phyloP scores from a whole-genome alignment of 768 basidiomycete genomes.

The Auriscalpium orientale region DNA sequence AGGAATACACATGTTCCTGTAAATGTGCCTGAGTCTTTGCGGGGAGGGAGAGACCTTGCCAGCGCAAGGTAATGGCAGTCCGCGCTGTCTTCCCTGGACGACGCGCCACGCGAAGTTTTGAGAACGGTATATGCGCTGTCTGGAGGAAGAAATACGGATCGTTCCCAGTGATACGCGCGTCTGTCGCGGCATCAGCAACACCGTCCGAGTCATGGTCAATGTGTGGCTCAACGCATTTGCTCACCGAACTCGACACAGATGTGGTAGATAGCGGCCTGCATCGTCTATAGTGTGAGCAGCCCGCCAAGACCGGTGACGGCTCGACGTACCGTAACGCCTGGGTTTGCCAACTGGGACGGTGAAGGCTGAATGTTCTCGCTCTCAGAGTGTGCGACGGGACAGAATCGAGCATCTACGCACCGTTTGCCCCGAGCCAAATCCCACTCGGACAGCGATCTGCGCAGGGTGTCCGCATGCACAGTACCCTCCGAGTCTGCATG shows the following conservation, averaged over 20 bases:
- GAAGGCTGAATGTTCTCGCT: constrained; percentile 40
- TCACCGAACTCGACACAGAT: constrained; percentile 74
- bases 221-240: constrained; percentile 1
- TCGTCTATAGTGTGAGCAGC: constrained; percentile 36
- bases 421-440: constrained; percentile 52
- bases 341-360: constrained; percentile 79
- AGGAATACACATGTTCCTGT: too few relatives aligned
- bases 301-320: neutral
- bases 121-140: constrained; percentile 44
- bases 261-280: constrained; percentile 77
- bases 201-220: too few relatives aligned
- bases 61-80: too few relatives aligned
- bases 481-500: constrained; percentile 67
- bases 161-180: constrained; percentile 75
- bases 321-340: constrained; percentile 63
- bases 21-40: too few relatives aligned
- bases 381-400: neutral
- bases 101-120: constrained; percentile 26
- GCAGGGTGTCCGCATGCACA: constrained; percentile 53
- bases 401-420: constrained; percentile 23
- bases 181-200: constrained; percentile 23
- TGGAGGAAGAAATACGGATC: constrained; percentile 81
- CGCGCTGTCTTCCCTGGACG: constrained; percentile 30
- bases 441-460: constrained; percentile 57
- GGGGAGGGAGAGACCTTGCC: too few relatives aligned